Conservation (phyloP, 225 moss, liverwort and hornwort genomes). For the Rhytidiadelphus loreus region DNA sequence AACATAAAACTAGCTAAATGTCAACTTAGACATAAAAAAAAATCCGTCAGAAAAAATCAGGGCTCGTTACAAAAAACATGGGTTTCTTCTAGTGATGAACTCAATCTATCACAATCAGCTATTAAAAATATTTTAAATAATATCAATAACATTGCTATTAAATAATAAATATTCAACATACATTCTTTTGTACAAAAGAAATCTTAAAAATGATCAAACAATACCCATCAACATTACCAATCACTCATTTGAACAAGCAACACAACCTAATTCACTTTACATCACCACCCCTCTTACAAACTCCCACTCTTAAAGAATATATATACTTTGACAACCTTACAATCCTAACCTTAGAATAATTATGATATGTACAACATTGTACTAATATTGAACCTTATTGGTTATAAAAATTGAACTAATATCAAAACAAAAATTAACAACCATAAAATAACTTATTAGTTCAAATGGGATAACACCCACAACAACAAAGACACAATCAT, state of each 20-base stretch:
- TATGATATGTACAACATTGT: neutral
- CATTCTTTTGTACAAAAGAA: neutral
- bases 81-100: too few species aligned
- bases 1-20: too few species aligned
- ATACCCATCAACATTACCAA: neutral
- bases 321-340: neutral
- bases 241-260: neutral
- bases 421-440: neutral
- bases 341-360: neutral
- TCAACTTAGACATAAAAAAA: too few species aligned
- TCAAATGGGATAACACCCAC: fast-evolving
- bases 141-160: too few species aligned
- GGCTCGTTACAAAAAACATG: too few species aligned
- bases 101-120: too few species aligned
- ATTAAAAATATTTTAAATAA: too few species aligned
- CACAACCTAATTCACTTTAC: neutral
- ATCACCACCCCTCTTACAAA: neutral
- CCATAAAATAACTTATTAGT: neutral
- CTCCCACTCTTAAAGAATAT: too few species aligned
- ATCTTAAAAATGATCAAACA: neutral
- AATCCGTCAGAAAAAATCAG: too few species aligned
- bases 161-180: too few species aligned
- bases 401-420: neutral
- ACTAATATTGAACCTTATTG: fast-evolving
- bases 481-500: neutral